These are phyloP conservation scores for Ophiobolus disseminans DNA, from an alignment of 2,329 filamentous ascomycete genomes.

Conservation along the genomic window DNA sequence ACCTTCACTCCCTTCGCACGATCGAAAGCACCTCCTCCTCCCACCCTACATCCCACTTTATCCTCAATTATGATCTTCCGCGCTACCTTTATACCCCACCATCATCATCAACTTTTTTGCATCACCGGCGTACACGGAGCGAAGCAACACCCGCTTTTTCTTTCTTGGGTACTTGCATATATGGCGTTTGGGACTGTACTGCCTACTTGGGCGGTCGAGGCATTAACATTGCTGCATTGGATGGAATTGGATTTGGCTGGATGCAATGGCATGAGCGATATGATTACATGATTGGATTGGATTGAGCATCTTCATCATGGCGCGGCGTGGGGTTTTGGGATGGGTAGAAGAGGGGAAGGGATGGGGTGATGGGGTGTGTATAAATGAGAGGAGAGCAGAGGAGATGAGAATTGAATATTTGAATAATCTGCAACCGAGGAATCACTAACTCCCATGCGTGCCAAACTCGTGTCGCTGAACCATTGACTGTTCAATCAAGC, in stretches of 20 bases:
- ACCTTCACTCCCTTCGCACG: neutral
- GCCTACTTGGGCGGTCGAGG: neutral
- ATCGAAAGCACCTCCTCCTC: neutral
- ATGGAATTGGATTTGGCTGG: slow-evolving; percentile 1
- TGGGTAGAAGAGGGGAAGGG: no score
- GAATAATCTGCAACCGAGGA: no score
- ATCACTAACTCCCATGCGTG: no score
- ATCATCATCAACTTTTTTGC: neutral
- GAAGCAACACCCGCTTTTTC: neutral
- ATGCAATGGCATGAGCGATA: slow-evolving; percentile 2
- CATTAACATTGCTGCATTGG: slow-evolving; percentile 1
- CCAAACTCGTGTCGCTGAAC: no score
- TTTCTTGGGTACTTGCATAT: neutral
- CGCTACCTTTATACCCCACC: neutral
- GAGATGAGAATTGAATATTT: neutral
- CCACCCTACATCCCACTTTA: neutral
- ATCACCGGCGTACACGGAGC: neutral
- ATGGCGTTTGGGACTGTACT: neutral
- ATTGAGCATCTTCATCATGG: neutral
- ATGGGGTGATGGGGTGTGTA: neutral
- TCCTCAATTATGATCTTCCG: neutral
- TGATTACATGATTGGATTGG: slow-evolving; percentile 2
- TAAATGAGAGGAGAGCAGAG: neutral
- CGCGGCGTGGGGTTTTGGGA: no score
- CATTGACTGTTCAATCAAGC: no score